Evolutionary conservation across 2,329 filamentous ascomycete species (phyloP).

Genomic region (Scedosporium minutisporum): DNA sequence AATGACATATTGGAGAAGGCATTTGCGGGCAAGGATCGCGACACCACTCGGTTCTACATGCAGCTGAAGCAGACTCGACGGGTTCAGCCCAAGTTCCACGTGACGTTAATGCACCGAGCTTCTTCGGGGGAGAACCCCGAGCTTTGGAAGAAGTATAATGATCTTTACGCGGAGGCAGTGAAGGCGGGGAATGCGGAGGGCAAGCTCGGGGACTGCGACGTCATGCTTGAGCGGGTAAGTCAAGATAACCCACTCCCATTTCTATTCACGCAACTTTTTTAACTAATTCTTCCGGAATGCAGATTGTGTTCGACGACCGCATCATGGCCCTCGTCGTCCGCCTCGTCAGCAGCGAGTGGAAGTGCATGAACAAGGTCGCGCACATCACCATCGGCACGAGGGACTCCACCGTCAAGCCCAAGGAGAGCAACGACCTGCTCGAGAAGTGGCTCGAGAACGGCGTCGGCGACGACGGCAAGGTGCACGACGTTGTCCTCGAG

Average conservation of each 20-base stretch:
- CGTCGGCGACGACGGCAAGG: slow-evolving; percentile 26
- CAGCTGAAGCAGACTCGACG: slow-evolving; percentile 65
- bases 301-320: slow-evolving; percentile 73
- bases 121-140: slow-evolving; percentile 49
- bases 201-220: slow-evolving; percentile 50
- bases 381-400: slow-evolving; percentile 88
- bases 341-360: slow-evolving; percentile 52
- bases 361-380: slow-evolving; percentile 66
- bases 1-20: slow-evolving; percentile 54
- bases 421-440: slow-evolving; percentile 85
- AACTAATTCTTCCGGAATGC: slow-evolving; percentile 12
- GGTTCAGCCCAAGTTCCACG: slow-evolving; percentile 79
- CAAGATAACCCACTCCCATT: not conserved
- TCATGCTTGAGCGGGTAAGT: slow-evolving; percentile 51
- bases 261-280: slow-evolving; percentile 37
- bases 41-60: slow-evolving; percentile 53
- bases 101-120: slow-evolving; percentile 82
- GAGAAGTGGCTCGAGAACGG: slow-evolving; percentile 59
- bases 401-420: slow-evolving; percentile 67
- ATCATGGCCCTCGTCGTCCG: slow-evolving; percentile 89
- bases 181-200: slow-evolving; percentile 22
- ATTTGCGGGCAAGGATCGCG: slow-evolving; percentile 47
- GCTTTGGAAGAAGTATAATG: slow-evolving; percentile 65
- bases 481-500: slow-evolving; percentile 40
- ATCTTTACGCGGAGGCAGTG: slow-evolving; percentile 42